These are phyloP conservation scores for Aspergillus egyptiacus DNA, from an alignment of 495 filamentous ascomycete species.

Conservation along the genomic window DNA sequence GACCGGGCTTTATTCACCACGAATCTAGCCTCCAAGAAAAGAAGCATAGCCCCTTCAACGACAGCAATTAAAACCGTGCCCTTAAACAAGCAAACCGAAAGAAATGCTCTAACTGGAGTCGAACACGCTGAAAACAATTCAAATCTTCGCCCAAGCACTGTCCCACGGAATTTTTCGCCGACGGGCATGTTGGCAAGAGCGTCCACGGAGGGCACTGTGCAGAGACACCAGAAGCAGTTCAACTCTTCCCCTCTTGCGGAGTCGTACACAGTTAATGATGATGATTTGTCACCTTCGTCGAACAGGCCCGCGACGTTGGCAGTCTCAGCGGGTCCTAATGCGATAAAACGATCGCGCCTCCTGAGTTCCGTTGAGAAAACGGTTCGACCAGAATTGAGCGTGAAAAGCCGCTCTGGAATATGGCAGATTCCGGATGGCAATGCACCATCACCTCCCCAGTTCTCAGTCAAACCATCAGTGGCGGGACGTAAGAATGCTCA, in stretches of 20 bases:
- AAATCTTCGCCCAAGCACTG: background rate
- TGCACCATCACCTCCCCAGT: background rate
- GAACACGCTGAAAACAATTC: background rate
- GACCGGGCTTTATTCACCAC: conserved; percentile 30
- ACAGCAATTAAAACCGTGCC: background rate
- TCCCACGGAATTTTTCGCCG: background rate
- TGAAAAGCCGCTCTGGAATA: background rate
- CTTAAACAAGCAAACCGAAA: background rate
- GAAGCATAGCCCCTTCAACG: background rate
- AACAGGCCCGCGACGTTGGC: background rate
- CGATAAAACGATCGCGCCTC: background rate
- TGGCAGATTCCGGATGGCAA: background rate
- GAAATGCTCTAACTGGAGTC: background rate
- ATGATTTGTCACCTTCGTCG: background rate
- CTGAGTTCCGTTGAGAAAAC: background rate
- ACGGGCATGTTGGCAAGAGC: conserved; percentile 7
- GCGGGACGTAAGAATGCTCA: background rate
- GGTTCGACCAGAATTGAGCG: background rate
- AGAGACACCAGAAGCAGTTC: conserved; percentile 21
- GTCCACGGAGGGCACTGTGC: conserved; percentile 9
- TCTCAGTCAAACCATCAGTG: background rate
- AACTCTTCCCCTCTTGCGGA: conserved; percentile 34
- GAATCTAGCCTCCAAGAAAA: conserved; percentile 21
- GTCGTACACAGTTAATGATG: conserved; percentile 17
- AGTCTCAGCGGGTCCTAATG: background rate